These are phyloP conservation scores for Nicotiana otophora DNA, from an alignment of 257 asterid species.

Conservation along the genomic window DNA sequence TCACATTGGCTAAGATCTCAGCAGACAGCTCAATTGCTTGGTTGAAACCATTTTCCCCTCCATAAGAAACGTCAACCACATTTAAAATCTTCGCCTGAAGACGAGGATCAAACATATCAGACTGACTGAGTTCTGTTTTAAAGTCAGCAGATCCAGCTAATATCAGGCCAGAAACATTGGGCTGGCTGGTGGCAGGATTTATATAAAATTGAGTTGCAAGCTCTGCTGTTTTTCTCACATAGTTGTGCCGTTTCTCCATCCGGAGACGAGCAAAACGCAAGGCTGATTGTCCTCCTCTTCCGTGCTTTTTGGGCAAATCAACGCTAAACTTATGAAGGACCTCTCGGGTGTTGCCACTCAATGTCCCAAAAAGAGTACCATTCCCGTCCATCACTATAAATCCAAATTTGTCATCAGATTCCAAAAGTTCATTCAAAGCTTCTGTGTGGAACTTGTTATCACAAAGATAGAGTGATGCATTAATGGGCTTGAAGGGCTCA, in stretches of 20 bases:
- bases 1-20: constrained; percentile 20
- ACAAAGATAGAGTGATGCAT: constrained; percentile 21
- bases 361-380: constrained; percentile 21
- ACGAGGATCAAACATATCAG: constrained; percentile 22
- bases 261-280: constrained; percentile 21
- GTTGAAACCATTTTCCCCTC: constrained; percentile 18
- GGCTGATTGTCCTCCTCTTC: constrained; percentile 24
- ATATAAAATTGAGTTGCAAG: constrained; percentile 10
- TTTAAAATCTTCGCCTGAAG: constrained; percentile 17
- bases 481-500: constrained; percentile 18
- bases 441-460: constrained; percentile 23
- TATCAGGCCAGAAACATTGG: constrained; percentile 21
- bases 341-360: constrained; percentile 17
- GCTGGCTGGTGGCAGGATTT: constrained; percentile 16
- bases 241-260: constrained; percentile 17
- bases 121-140: constrained; percentile 18
- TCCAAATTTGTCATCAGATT: constrained; percentile 22
- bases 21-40: constrained; percentile 18
- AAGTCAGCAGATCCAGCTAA: constrained; percentile 21
- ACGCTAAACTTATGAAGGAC: constrained; percentile 19
- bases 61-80: constrained; percentile 19
- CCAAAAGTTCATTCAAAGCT: constrained; percentile 16
- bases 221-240: constrained; percentile 13
- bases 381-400: constrained; percentile 24
- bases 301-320: constrained; percentile 20